phyloP scores from a whole-genome alignment of 192 early-diverging fungal species.

The Umbelopsis isabellina region DNA sequence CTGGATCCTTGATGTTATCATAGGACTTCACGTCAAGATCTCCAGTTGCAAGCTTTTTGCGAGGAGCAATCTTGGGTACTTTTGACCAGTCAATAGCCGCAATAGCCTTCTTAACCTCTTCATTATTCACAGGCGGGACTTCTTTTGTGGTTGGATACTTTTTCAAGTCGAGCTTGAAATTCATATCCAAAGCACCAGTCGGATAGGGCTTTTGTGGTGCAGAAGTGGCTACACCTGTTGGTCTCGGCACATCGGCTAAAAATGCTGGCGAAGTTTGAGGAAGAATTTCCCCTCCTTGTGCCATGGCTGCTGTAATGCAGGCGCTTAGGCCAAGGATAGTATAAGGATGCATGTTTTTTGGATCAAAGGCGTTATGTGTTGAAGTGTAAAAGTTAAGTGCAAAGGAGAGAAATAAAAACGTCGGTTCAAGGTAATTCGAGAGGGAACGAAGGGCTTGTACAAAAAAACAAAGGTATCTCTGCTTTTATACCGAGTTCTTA shows the following conservation, averaged over 20 bases:
- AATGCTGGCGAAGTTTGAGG: conserved; percentile 28
- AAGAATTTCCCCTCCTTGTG: conserved; percentile 2
- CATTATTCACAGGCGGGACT: background rate
- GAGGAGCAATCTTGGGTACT: background rate
- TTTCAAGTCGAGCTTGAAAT: background rate
- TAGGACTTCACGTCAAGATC: background rate
- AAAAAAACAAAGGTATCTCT: no score
- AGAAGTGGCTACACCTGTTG: conserved; percentile 6
- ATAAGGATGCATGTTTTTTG: no score
- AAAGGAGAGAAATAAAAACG: no score
- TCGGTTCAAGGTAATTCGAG: no score
- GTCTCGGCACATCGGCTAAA: conserved; percentile 9
- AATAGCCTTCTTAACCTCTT: background rate
- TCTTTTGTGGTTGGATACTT: background rate
- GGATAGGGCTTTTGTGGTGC: conserved; percentile 18
- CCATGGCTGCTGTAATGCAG: background rate
- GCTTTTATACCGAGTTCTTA: no score
- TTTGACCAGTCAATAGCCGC: background rate
- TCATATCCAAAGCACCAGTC: conserved; percentile 13
- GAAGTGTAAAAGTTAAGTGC: no score
- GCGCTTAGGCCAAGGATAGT: background rate
- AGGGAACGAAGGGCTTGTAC: no score
- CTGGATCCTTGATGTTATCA: background rate
- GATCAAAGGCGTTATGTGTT: no score
- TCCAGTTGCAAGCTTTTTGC: background rate